Conservation (phyloP, 495 filamentous ascomycete genomes). For the Penicillium goetzii region DNA sequence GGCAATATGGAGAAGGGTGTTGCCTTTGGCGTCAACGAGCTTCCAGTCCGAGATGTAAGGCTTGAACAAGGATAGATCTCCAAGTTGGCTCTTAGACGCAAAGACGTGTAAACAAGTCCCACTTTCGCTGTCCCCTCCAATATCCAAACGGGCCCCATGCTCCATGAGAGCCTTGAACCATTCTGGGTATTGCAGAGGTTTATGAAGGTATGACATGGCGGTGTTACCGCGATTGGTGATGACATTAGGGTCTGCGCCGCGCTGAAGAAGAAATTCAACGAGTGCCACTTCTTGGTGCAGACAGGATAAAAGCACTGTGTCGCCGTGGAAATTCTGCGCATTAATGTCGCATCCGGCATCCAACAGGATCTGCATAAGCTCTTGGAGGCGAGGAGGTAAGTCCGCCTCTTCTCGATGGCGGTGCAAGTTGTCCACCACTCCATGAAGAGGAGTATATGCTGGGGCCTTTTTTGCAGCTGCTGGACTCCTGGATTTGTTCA, state of each 20-base stretch:
- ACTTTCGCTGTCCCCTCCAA: not conserved
- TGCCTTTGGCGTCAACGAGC: slow-evolving; percentile 16
- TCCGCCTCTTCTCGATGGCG: not conserved
- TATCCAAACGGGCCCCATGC: slow-evolving; percentile 10
- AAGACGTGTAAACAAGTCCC: slow-evolving; percentile 2
- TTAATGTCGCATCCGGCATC: not conserved
- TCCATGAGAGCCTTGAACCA: slow-evolving; percentile 12
- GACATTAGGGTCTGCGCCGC: not conserved
- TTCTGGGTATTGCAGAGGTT: slow-evolving; percentile 8
- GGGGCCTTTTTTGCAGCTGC: not conserved
- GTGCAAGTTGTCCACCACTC: not conserved
- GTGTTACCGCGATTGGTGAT: not conserved
- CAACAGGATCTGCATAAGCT: not conserved
- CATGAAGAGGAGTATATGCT: not conserved
- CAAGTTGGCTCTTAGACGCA: slow-evolving; percentile 9
- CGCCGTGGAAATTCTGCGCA: not conserved
- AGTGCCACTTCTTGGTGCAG: slow-evolving; percentile 2
- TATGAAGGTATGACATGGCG: slow-evolving; percentile 1
- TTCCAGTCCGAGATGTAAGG: slow-evolving; percentile 24
- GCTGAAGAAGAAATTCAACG: slow-evolving; percentile 5
- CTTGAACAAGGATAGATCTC: slow-evolving; percentile 16
- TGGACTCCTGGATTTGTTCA: not conserved
- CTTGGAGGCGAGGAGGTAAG: not conserved
- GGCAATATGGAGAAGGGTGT: slow-evolving; percentile 32
- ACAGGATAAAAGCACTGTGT: slow-evolving; percentile 2